These are phyloP conservation scores for Aphanomyces invadans DNA, from an alignment of 352 stramenopile species.

Conservation along the genomic window DNA sequence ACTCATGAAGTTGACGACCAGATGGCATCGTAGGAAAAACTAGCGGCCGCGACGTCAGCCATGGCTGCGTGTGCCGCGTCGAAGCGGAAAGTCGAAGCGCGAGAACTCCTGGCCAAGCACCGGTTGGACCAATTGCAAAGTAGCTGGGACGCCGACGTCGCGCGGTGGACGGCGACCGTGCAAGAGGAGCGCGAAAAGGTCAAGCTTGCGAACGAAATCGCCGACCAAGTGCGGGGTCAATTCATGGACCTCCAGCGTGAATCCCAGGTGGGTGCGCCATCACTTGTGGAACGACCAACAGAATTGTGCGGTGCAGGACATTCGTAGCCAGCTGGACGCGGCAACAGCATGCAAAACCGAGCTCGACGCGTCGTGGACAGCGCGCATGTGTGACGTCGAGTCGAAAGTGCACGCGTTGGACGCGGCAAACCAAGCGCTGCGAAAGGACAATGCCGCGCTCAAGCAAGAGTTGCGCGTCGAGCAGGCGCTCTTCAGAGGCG, in stretches of 20 bases:
- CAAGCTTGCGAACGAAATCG: background rate
- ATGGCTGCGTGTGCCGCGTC: background rate
- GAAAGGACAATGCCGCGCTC: conserved; percentile 4
- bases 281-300: background rate
- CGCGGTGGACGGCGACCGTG: background rate
- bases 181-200: background rate
- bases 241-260: background rate
- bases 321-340: background rate
- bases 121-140: background rate
- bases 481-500: conserved; percentile 4
- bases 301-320: background rate
- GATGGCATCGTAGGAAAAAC: background rate
- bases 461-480: conserved; percentile 24
- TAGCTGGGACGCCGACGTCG: background rate
- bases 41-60: background rate
- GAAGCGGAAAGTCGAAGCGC: background rate
- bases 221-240: background rate
- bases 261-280: background rate
- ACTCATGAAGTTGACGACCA: no score
- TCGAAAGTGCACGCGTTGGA: background rate
- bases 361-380: background rate
- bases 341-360: background rate
- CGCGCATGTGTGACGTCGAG: background rate
- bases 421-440: background rate
- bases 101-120: background rate